Evolutionary conservation across 768 basidiomycete species (phyloP).

Genomic region (Dioszegia crocea): DNA sequence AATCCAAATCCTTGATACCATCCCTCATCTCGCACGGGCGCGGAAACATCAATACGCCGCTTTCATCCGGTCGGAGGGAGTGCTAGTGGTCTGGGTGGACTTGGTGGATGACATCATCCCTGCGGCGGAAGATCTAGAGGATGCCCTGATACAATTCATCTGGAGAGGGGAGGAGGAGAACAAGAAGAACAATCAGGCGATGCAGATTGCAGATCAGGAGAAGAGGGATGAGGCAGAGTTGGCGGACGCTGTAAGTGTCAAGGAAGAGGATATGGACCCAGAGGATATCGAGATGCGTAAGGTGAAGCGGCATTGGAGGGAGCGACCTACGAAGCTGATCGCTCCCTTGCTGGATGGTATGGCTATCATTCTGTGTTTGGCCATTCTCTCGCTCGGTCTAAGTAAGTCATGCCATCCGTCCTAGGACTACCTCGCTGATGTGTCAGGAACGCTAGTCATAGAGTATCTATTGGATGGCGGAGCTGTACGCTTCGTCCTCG

Average conservation of each 20-base stretch:
- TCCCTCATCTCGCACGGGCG: constrained; percentile 66
- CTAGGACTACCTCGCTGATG: constrained; percentile 54
- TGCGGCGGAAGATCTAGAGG: constrained; percentile 56
- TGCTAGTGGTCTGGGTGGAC: constrained; percentile 80
- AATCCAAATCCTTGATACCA: constrained; percentile 77
- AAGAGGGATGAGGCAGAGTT: constrained; percentile 26
- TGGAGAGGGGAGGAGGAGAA: constrained; percentile 56
- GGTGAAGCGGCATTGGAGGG: constrained; percentile 27
- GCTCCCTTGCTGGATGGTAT: constrained; percentile 42
- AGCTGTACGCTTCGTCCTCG: constrained; percentile 62
- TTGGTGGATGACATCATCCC: constrained; percentile 69
- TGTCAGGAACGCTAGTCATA: constrained; percentile 59
- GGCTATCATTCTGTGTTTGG: constrained; percentile 35
- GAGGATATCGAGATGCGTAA: constrained; percentile 37
- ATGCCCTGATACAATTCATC: constrained; percentile 73
- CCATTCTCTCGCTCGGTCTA: constrained; percentile 35
- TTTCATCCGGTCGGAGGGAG: constrained; percentile 78
- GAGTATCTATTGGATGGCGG: constrained; percentile 67
- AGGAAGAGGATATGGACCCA: constrained; percentile 34
- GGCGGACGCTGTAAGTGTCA: constrained; percentile 23
- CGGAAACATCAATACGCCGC: constrained; percentile 89
- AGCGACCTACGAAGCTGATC: constrained; percentile 39
- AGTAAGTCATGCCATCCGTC: constrained; percentile 39
- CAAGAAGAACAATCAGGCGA: constrained; percentile 32
- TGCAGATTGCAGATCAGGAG: constrained; percentile 25